Conservation (phyloP, 192 early-diverging fungal genomes). For the Backusella liffmaniae region DNA sequence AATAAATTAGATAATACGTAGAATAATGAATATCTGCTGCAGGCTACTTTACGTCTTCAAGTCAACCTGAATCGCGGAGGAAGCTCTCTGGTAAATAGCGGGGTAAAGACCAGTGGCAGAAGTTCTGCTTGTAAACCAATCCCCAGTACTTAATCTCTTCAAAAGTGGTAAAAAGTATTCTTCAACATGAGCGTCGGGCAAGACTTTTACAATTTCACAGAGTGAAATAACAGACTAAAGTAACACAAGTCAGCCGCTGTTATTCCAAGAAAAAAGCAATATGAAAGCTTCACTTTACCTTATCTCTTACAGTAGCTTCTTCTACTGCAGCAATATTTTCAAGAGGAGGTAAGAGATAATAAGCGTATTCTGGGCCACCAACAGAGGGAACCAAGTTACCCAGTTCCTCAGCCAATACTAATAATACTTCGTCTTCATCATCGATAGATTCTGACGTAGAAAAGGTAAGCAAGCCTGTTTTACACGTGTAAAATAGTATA, state of each 20-base stretch:
- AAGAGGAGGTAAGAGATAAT: conserved; percentile 85
- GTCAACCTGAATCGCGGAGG: conserved; percentile 78
- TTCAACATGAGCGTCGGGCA: conserved; percentile 83
- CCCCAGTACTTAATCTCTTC: conserved; percentile 86
- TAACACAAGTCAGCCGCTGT: background rate
- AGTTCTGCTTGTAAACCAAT: conserved; percentile 98
- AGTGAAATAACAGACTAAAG: conserved; percentile 93
- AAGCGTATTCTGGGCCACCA: conserved; percentile 85
- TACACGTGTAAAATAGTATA: background rate
- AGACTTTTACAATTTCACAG: conserved; percentile 72
- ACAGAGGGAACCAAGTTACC: conserved; percentile 91
- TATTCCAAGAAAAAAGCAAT: background rate
- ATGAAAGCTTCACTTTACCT: conserved; percentile 52
- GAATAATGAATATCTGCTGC: background rate
- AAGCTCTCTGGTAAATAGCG: conserved; percentile 70
- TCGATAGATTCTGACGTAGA: conserved; percentile 86
- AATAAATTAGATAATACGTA: too few species aligned
- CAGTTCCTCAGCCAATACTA: conserved; percentile 92
- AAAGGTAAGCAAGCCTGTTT: conserved; percentile 1
- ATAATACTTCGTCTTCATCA: conserved; percentile 97
- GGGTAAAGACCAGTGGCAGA: conserved; percentile 94
- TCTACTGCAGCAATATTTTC: conserved; percentile 98
- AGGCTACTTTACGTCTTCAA: conserved; percentile 66
- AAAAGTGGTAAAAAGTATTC: conserved; percentile 90
- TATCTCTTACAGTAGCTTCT: conserved; percentile 97